These are phyloP conservation scores for Waitea zeae DNA, from an alignment of 1,284 basidiomycete genomes.

Conservation along the genomic window DNA sequence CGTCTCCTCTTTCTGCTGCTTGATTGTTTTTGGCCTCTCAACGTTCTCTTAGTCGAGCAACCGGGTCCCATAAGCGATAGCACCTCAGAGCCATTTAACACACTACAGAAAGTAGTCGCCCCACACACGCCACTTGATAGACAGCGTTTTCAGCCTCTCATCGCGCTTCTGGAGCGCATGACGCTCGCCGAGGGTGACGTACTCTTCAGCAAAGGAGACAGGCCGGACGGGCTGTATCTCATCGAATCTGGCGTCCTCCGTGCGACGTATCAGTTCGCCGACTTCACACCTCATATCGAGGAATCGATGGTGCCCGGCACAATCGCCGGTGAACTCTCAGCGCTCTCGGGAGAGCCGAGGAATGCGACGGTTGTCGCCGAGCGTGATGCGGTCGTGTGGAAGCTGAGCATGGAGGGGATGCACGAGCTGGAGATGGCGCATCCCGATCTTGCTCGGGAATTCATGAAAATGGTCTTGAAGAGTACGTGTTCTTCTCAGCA, in stretches of 20 bases:
- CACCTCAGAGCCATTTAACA: constrained; percentile 36
- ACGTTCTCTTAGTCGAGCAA: constrained; percentile 11
- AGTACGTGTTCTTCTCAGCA: constrained; percentile 30
- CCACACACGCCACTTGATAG: constrained; percentile 38
- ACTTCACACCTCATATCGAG: constrained; percentile 46
- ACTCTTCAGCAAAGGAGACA: constrained; percentile 65
- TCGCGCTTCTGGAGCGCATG: constrained; percentile 56
- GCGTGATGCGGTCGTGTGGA: constrained; percentile 66
- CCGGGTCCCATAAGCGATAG: constrained; percentile 7
- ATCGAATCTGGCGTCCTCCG: constrained; percentile 73
- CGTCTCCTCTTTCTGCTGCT: too few relatives aligned
- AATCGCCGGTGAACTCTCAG: constrained; percentile 77
- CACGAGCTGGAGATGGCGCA: constrained; percentile 44
- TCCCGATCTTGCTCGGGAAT: constrained; percentile 45
- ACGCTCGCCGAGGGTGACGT: constrained; percentile 38
- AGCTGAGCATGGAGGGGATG: constrained; percentile 40
- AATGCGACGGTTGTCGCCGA: constrained; percentile 84
- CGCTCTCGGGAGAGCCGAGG: constrained; percentile 55
- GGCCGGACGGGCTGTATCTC: constrained; percentile 71
- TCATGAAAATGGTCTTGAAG: constrained; percentile 64
- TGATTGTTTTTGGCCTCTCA: background rate
- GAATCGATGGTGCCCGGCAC: constrained; percentile 91
- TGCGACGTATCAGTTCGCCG: constrained; percentile 64
- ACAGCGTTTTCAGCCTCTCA: constrained; percentile 35
- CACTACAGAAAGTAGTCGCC: constrained; percentile 63